Percentiles rank a stretch among this genome's conserved stretches.
Evolutionary conservation across 1,139 yeast genomes (phyloP).

Genomic region (Suhomyces yuchorum): DNA sequence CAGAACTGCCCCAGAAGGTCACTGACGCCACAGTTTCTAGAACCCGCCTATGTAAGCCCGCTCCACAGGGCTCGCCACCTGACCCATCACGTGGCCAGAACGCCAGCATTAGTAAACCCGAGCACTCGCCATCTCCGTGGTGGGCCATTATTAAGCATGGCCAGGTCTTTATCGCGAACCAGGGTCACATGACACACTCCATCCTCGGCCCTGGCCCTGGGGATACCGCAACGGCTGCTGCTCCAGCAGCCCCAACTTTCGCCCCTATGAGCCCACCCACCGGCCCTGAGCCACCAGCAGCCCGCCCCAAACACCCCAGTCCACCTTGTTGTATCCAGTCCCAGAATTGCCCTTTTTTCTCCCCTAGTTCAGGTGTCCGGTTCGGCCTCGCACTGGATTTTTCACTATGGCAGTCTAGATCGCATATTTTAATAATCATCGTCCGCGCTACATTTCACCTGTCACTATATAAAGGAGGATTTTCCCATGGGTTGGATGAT

Average conservation of each 20-base stretch:
- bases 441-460: slow-evolving; percentile 1
- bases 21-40: neutral
- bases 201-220: neutral
- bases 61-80: neutral
- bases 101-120: neutral
- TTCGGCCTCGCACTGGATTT: neutral
- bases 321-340: too few relatives aligned
- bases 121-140: neutral
- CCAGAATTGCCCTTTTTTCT: too few relatives aligned
- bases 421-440: slow-evolving; percentile 11
- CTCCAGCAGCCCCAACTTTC: neutral
- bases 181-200: neutral
- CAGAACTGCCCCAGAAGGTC: neutral
- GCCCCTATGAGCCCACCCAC: too few relatives aligned
- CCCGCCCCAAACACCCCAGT: too few relatives aligned
- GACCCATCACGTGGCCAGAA: neutral
- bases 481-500: neutral
- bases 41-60: neutral
- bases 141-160: neutral
- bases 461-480: slow-evolving; percentile 2
- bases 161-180: neutral
- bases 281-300: too few relatives aligned
- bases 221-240: neutral
- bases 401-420: slow-evolving; percentile 11
- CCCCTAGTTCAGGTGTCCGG: neutral